Evolutionary conservation across 208 protist species (phyloP).

Genomic region (Acanthamoeba rhysodes): DNA sequence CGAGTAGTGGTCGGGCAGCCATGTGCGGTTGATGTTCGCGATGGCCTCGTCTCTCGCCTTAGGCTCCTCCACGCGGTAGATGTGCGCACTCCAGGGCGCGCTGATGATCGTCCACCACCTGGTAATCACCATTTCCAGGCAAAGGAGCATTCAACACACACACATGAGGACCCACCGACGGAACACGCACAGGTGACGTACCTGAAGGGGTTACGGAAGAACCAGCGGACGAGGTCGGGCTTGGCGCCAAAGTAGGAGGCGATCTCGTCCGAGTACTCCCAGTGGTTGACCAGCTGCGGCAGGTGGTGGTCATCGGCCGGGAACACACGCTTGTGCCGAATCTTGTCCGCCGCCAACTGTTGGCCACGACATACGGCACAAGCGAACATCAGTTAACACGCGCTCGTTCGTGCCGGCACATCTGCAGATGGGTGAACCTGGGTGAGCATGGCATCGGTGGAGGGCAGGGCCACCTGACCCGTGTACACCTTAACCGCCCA

Average conservation of each 20-base stretch:
- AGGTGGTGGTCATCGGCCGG: conserved; percentile 40
- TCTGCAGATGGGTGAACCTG: too few relatives aligned
- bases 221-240: conserved; percentile 65
- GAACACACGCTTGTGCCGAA: conserved; percentile 12
- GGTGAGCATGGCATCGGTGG: neutral
- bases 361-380: too few relatives aligned
- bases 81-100: conserved; percentile 69
- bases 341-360: conserved; percentile 58
- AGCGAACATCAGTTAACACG: too few relatives aligned
- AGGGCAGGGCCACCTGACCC: conserved; percentile 39
- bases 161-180: too few relatives aligned
- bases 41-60: conserved; percentile 34
- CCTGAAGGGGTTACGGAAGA: conserved; percentile 69
- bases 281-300: conserved; percentile 75
- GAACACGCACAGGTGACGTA: neutral
- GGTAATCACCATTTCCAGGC: neutral
- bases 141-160: neutral
- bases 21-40: conserved; percentile 53
- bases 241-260: conserved; percentile 63
- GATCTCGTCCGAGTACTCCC: conserved; percentile 74
- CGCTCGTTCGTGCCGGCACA: too few relatives aligned
- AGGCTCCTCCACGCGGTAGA: conserved; percentile 69
- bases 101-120: conserved; percentile 76
- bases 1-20: conserved; percentile 57
- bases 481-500: conserved; percentile 63